Base-by-base conservation (phyloP, 495 filamentous ascomycete species). In the Aspergillus biplanus region DNA sequence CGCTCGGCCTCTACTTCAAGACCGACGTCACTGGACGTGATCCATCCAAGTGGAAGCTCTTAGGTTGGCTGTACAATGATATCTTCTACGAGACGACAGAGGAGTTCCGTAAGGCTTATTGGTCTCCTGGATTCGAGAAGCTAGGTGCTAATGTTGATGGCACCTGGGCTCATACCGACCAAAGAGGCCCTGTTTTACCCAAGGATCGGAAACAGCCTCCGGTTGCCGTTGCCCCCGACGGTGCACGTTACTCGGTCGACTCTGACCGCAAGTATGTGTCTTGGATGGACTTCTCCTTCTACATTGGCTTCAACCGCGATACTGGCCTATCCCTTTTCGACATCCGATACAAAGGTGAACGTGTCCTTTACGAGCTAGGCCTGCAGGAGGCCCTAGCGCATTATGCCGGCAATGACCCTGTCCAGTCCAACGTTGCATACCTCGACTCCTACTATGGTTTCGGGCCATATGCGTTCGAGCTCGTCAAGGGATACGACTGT, bases 201-300 rank as follows among this genome's bases (percentile, higher is more conserved):
- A 44, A 63, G 37, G 59, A 66, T 35, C 44, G 44, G 42, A 62
- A 66, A 34, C 55, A 66, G 35, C 64, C 64, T 18, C 64, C 64
- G 8, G 13, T 66, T 7, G 42, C 56, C 21, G 50, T 66, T 3
- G 64, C 64, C 33, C 64, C 64, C 5, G 53, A 53, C n/a, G 64
- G 64, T 7, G 48, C 59, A 42, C 64, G 59, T 3, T 66, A 62
- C 56, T 59, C 64, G 4, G 64, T 66, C 1, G 64, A 66, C 52
- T 33, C 56, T 5, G 64, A 66, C 5, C 48, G 56, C 48, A 61
- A 62, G 56, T 66, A 63, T 33, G 64, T 66, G 6, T 39, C 56
- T 8, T 66, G 64, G 64, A 66, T 66, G 59, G 64, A 66, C 56
- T 66, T 66, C 27, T 63, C 64, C 9, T 66, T 66, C 18, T 66